Base-by-base conservation (phyloP, 2,329 filamentous ascomycete species). In the Cladophialophora yegresii region DNA sequence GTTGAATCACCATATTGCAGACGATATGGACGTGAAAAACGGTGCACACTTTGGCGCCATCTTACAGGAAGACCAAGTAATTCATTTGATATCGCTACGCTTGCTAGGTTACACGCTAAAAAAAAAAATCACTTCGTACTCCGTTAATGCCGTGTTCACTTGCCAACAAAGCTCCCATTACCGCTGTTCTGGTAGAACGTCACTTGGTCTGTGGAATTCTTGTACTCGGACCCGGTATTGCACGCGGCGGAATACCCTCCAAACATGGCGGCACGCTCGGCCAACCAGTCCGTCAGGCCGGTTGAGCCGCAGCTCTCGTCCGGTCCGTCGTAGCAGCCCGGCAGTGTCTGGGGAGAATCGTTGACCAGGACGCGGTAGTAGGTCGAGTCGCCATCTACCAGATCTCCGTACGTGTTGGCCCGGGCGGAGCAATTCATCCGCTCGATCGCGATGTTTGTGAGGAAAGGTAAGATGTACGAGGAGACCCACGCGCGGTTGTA, bases 371-470 rank as follows among this genome's bases (percentile, higher is more conserved):
- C 79, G 16, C 83, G 75, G 70, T 82, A 81, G 68, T 81, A 85
- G 28, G 65, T 65, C 23, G 54, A 61, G 2, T 85, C 81, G 10
- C 82, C 81, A 9, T 82, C 82, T 30, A 23, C 1, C 9, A 55
- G 57, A 9, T 83, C 79, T 1, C 80, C 74, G 12, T 45, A 61
- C 72, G 80, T 86, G 6, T 85, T 83, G 64, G 82, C 82, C 70
- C 82, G 82, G n/a, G 81, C 80, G 4, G 54, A 58, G 74, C 88
- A 90, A 61, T 86, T 80, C 74, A 90, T 77, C 58, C 83, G 82
- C 79, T 90, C 88, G 47, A 90, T 81, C 0, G 86, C 87, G 26
- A 90, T 79, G 73, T 90, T 89, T 32, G 83, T 82, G 57, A 89
- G 75, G 73, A 90, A 90, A 0, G 87, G 86, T 32, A 90, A 75